phyloP scores from a whole-genome alignment of 495 filamentous ascomycete genomes.

The Chlorociboria aeruginascens region DNA sequence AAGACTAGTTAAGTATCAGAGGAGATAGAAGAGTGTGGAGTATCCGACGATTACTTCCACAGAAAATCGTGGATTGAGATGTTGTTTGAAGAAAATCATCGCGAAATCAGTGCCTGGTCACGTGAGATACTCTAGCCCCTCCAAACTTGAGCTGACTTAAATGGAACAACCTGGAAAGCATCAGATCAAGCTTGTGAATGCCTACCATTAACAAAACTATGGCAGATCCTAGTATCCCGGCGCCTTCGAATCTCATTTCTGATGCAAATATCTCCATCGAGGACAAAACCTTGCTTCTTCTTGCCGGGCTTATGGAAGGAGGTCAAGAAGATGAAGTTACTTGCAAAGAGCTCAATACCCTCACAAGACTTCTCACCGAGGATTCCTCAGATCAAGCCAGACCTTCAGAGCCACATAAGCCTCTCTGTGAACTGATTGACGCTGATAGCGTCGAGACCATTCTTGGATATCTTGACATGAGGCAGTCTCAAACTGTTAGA shows the following conservation, averaged over 20 bases:
- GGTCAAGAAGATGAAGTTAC: slow-evolving; percentile 43
- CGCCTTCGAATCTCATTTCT: not conserved
- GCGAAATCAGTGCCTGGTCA: too few relatives aligned
- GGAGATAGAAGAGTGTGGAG: too few relatives aligned
- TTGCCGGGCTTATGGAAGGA: slow-evolving; percentile 42
- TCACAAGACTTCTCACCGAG: slow-evolving; percentile 39
- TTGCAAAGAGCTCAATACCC: slow-evolving; percentile 30
- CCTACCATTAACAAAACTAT: too few relatives aligned
- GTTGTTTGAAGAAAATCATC: too few relatives aligned
- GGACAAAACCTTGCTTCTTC: slow-evolving; percentile 38
- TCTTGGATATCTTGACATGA: slow-evolving; percentile 63
- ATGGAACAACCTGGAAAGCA: too few relatives aligned
- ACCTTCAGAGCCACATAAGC: slow-evolving; percentile 21
- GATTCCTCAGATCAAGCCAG: slow-evolving; percentile 22
- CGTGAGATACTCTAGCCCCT: too few relatives aligned
- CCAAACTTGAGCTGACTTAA: too few relatives aligned
- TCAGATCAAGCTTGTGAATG: too few relatives aligned
- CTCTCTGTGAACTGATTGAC: slow-evolving; percentile 58
- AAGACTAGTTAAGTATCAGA: too few relatives aligned
- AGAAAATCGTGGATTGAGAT: too few relatives aligned
- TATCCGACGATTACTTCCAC: too few relatives aligned
- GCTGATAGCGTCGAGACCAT: slow-evolving; percentile 70
- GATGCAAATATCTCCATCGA: slow-evolving; percentile 12
- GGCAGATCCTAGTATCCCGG: slow-evolving; percentile 9
- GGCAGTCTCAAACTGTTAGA: slow-evolving; percentile 51